Base-by-base conservation (phyloP, 2,329 filamentous ascomycete genomes). In the Didymella glomerata region DNA sequence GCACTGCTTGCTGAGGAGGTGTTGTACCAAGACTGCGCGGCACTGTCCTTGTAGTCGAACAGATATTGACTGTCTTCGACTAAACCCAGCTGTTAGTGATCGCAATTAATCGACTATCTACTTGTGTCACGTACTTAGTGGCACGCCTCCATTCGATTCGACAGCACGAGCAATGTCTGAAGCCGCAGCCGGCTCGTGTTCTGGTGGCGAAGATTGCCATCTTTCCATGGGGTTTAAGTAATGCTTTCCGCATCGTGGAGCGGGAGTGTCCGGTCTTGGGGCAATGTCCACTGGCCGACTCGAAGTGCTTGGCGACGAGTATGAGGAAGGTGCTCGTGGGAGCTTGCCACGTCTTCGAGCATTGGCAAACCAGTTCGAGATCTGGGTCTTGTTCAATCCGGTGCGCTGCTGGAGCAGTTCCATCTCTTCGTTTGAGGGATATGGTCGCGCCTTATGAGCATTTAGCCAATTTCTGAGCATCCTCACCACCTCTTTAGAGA, bases 311-410 rank as follows among this genome's bases (percentile, higher is more conserved):
- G 24, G 25, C 4, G 56, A 58, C 2, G 56, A 46, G 24, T 58
- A 32, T 18, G 49, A 46, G 30, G 56, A 9, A 41, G 57, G 25
- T 54, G 52, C 49, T 28, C 36, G 59, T 25, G 65, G 65, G 24
- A 67, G 54, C 18, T 70, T 68, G 20, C 62, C 67, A 14, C 70
- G 64, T 3, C 70, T 65, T 48, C 69, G 64, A 2, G 70, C 67
- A 32, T 73, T 73, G 5, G 69, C 69, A 20, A 73, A 71, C 70
- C 70, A 73, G 9, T 70, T 73, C 4, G 64, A 58, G 2, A 73
- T 64, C 14, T 73, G 70, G 1, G 63, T 63, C 34, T 63, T 68
- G 44, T 67, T 72, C 11, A 73, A 44, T 1, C 69, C 70, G 24
- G 69, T 72, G 0, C 64, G 60, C 4, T 57, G 55, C 25, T 68